Conservation (phyloP, 2,329 filamentous ascomycete species). For the Scedosporium dehoogii region DNA sequence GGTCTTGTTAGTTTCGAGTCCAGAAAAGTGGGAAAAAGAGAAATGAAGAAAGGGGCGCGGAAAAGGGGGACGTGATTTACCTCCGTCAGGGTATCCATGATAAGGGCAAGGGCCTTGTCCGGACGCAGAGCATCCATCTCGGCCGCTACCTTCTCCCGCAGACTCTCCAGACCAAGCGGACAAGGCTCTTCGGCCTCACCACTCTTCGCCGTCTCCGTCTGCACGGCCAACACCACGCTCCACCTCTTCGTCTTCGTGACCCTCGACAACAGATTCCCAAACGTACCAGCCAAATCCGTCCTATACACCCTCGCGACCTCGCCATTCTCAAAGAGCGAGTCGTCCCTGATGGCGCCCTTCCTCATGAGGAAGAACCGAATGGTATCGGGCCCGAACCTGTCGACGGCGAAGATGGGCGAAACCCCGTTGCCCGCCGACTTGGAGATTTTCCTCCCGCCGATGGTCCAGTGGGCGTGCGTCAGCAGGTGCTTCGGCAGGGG, state of each 20-base stretch:
- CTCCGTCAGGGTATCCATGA: constrained; percentile 48
- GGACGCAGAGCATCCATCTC: constrained; percentile 9
- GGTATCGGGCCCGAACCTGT: constrained; percentile 77
- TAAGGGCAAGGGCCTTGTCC: constrained; percentile 6
- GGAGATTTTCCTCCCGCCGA: constrained; percentile 88
- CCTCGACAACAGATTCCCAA: constrained; percentile 73
- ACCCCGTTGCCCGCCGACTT: constrained; percentile 94
- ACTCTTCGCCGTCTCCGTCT: neutral
- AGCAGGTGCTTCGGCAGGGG: constrained; percentile 71
- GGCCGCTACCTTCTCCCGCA: constrained; percentile 5
- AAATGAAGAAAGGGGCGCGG: neutral
- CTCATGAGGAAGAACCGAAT: constrained; percentile 84
- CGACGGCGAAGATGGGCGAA: constrained; percentile 83
- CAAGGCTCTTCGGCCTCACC: neutral
- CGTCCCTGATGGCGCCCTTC: constrained; percentile 65
- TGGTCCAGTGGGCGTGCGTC: constrained; percentile 91
- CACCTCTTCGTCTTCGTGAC: constrained; percentile 60
- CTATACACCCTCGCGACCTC: constrained; percentile 68
- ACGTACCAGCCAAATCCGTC: constrained; percentile 62
- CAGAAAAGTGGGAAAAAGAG: neutral
- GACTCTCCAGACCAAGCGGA: constrained; percentile 7
- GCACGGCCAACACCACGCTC: constrained; percentile 52
- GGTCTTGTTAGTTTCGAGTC: constrained; percentile 10
- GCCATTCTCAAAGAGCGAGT: constrained; percentile 77
- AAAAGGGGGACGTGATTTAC: constrained; percentile 25